phyloP scores from a whole-genome alignment of 441 rosid genomes.

The Omphalea diandra region DNA sequence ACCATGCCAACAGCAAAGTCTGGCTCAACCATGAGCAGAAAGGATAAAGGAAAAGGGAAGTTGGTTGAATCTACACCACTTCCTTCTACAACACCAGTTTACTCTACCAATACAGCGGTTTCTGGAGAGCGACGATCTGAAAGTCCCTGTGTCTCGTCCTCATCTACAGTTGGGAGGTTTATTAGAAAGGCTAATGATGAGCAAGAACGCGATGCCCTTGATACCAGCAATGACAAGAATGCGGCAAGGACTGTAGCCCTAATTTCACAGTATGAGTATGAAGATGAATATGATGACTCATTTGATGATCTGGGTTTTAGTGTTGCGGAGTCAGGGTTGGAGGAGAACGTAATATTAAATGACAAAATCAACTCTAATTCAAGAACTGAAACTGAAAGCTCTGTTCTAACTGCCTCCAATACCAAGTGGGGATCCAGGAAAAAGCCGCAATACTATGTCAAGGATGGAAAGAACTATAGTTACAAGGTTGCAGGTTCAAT shows the following conservation, averaged over 20 bases:
- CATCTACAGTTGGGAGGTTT: slow-evolving; percentile 67
- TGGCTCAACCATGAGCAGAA: slow-evolving; percentile 40
- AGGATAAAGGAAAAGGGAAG: slow-evolving; percentile 91
- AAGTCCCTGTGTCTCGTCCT: slow-evolving; percentile 47
- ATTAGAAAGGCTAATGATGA: slow-evolving; percentile 67
- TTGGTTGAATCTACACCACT: slow-evolving; percentile 45
- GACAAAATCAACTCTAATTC: slow-evolving; percentile 39
- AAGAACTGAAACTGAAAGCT: slow-evolving; percentile 36
- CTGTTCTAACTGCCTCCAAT: slow-evolving; percentile 30
- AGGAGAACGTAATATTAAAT: slow-evolving; percentile 58
- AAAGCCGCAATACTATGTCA: slow-evolving; percentile 80
- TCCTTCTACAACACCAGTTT: slow-evolving; percentile 18
- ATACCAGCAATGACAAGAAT: slow-evolving; percentile 48
- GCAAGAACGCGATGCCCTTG: slow-evolving; percentile 45
- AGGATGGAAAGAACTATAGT: slow-evolving; percentile 96
- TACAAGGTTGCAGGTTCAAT: slow-evolving; percentile 88
- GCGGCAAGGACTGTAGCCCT: slow-evolving; percentile 52
- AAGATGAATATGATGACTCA: slow-evolving; percentile 97
- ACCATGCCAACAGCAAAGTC: slow-evolving; percentile 56
- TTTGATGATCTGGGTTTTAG: slow-evolving; percentile 91
- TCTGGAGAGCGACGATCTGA: slow-evolving; percentile 29
- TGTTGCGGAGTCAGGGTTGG: slow-evolving; percentile 62
- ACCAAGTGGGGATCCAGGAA: slow-evolving; percentile 79
- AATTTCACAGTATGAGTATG: slow-evolving; percentile 79
- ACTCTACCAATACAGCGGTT: slow-evolving; percentile 20